A percentile compares a stretch with the other conserved stretches of the same genome.
Conservation (phyloP, 164 flowering plant genomes). For the Amborella trichopoda region DNA sequence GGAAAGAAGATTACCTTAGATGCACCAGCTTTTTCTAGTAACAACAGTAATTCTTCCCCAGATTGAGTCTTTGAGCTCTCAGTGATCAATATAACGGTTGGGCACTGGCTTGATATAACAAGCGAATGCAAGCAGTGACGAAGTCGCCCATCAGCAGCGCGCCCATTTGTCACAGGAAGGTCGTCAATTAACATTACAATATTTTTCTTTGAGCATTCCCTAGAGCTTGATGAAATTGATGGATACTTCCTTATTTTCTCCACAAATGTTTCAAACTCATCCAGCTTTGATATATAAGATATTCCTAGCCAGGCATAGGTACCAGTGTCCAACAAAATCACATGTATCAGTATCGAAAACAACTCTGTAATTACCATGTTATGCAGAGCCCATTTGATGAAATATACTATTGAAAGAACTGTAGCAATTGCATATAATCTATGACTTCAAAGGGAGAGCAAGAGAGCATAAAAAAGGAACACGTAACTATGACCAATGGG, state of each 20-base stretch:
- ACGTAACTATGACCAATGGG: too few species aligned
- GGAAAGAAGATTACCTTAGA: conserved; percentile 45
- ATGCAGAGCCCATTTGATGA: too few species aligned
- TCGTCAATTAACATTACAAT: conserved; percentile 71
- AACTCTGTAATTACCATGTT: too few species aligned
- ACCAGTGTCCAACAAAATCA: too few species aligned
- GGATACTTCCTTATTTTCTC: conserved; percentile 74
- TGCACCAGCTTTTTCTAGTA: conserved; percentile 74
- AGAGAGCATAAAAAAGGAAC: too few species aligned
- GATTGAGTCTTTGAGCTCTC: conserved; percentile 48
- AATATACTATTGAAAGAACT: too few species aligned
- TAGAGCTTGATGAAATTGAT: conserved; percentile 23
- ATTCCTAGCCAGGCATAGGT: too few species aligned
- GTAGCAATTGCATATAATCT: too few species aligned
- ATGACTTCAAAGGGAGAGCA: too few species aligned
- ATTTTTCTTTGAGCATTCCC: conserved; percentile 20
- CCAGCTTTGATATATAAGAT: conserved; percentile 76
- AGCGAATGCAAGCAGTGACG: conserved; percentile 56
- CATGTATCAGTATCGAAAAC: too few species aligned
- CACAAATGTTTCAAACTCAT: conserved; percentile 76
- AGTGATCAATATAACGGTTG: conserved; percentile 64
- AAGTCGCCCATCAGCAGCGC: conserved; percentile 46
- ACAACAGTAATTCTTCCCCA: conserved; percentile 51
- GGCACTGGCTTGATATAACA: conserved; percentile 47
- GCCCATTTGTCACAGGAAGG: conserved; percentile 69